Evolutionary conservation across 2,329 filamentous ascomycete species (phyloP).

Genomic region (Diaporthe vexans): DNA sequence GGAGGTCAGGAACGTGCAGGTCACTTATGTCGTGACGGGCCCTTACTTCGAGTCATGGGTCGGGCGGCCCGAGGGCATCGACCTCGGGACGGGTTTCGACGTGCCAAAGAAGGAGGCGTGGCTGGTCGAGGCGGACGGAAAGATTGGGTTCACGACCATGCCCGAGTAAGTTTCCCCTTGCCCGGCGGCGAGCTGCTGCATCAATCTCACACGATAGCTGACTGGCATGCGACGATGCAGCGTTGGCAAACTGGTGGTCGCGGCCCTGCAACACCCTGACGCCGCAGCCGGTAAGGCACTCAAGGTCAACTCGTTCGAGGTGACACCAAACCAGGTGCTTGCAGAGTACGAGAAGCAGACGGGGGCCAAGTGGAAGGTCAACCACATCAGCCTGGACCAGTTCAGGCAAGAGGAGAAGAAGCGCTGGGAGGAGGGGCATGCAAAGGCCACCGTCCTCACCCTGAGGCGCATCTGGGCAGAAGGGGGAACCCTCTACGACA

Average conservation of each 20-base stretch:
- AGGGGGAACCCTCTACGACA: constrained; percentile 78
- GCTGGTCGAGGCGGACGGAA: constrained; percentile 73
- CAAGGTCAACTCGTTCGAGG: constrained; percentile 80
- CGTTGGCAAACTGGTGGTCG: constrained; percentile 76
- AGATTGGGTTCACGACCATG: constrained; percentile 79
- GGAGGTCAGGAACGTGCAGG: constrained; percentile 65
- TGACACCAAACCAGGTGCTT: constrained; percentile 73
- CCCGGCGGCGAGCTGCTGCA: background rate
- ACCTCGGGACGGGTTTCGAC: constrained; percentile 70
- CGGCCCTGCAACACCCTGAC: constrained; percentile 70
- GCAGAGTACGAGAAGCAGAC: constrained; percentile 79
- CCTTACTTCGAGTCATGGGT: constrained; percentile 78
- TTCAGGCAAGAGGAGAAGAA: constrained; percentile 70
- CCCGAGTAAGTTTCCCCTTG: constrained; percentile 67
- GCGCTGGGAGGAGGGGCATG: constrained; percentile 67
- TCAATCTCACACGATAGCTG: background rate
- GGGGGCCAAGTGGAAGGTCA: constrained; percentile 67
- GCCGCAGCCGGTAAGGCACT: constrained; percentile 68
- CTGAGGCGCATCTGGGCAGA: constrained; percentile 80
- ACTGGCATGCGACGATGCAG: constrained; percentile 52
- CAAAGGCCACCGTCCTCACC: constrained; percentile 69
- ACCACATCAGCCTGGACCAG: constrained; percentile 65
- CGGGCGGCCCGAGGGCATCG: constrained; percentile 52
- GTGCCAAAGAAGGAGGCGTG: constrained; percentile 68
- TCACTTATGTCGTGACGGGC: constrained; percentile 79